Percentiles rank a stretch among this genome's conserved stretches.
These are phyloP conservation scores for Mortierella sp. DNA, from an alignment of 371 early-diverging fungal species.

Conservation along the genomic window DNA sequence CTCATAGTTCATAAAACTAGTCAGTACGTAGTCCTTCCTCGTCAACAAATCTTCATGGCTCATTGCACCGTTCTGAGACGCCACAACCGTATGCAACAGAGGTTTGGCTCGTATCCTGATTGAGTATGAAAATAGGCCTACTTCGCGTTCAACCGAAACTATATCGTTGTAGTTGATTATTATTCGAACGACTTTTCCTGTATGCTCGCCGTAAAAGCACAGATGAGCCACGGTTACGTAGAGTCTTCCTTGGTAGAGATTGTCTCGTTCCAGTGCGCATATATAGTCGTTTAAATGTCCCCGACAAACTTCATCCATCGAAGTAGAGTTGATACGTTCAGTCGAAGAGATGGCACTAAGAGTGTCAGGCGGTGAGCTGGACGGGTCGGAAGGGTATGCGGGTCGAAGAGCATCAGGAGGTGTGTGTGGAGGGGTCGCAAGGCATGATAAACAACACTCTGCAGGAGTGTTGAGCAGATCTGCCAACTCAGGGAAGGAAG, in stretches of 20 bases:
- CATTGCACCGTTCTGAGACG: not conserved
- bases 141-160: not conserved
- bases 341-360: not conserved
- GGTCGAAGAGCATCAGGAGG: not conserved
- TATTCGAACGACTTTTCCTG: constrained; percentile 34
- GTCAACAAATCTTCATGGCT: not conserved
- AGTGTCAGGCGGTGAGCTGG: not conserved
- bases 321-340: not conserved
- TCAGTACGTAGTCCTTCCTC: constrained; percentile 15
- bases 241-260: constrained; percentile 14
- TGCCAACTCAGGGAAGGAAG: not conserved
- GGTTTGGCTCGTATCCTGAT: not conserved
- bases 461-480: not conserved
- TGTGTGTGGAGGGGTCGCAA: not conserved
- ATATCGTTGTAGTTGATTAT: not conserved
- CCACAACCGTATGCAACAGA: not conserved
- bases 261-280: not conserved
- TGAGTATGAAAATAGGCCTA: no score
- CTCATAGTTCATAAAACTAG: constrained; percentile 16
- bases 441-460: not conserved
- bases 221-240: constrained; percentile 56
- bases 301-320: not conserved
- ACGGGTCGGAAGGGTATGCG: not conserved
- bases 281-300: not conserved
- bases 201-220: constrained; percentile 60